Evolutionary conservation across 2,329 filamentous ascomycete species (phyloP).

Genomic region (Amauroascus niger): DNA sequence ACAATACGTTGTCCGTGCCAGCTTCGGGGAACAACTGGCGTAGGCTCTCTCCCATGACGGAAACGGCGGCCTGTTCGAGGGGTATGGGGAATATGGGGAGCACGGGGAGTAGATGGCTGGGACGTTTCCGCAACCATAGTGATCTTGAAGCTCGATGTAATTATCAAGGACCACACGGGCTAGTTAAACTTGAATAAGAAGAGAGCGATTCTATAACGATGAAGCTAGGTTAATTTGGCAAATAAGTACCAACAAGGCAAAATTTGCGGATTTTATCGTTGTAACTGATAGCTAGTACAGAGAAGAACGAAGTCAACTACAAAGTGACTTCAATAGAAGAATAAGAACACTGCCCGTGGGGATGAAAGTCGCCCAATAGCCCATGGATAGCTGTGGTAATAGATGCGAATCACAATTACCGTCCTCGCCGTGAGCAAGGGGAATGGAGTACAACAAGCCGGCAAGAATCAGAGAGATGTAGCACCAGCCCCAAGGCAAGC

Average conservation of each 20-base stretch:
- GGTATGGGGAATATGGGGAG: conserved; percentile 1
- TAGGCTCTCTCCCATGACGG: neutral
- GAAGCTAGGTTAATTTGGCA: neutral
- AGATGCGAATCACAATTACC: neutral
- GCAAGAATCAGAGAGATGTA: neutral
- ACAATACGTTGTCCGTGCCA: conserved; percentile 1
- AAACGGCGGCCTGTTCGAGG: neutral
- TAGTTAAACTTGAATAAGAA: neutral
- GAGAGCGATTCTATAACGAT: neutral
- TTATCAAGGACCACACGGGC: neutral
- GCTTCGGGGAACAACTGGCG: neutral
- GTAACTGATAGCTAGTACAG: neutral
- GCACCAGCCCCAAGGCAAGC: neutral
- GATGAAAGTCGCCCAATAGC: neutral
- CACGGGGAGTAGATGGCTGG: neutral
- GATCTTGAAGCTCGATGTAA: neutral
- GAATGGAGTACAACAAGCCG: too few species aligned
- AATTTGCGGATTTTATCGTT: neutral
- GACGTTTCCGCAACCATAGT: neutral
- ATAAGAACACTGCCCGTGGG: neutral
- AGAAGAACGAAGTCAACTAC: neutral
- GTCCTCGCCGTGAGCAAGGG: too few species aligned
- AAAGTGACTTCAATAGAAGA: neutral
- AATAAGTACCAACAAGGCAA: neutral
- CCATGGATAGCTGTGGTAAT: neutral